Base-by-base conservation (phyloP, 495 filamentous ascomycete genomes). In the Podospora anserina region DNA sequence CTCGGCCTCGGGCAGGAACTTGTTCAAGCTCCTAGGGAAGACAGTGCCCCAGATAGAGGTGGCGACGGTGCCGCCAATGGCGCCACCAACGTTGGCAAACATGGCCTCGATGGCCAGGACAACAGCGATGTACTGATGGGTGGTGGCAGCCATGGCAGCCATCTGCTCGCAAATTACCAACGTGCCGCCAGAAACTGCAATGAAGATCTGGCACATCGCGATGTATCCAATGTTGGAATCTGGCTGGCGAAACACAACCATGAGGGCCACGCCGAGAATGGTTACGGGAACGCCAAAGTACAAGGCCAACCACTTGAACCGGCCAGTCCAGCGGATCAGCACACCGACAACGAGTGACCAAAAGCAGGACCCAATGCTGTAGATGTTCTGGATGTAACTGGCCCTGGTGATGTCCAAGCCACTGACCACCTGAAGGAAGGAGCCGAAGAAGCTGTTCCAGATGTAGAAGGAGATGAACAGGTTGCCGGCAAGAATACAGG, bases 171-270 rank as follows among this genome's bases (percentile, higher is more conserved):
- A 80, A 71, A 92, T 87, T 63, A 91, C 85, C 18, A 84, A 76
- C 28, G 79, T 78, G 27, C 84, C 84, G 28, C 89, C 90, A 16
- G 83, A 81, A 64, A 94, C 86, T 30, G 90, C 88, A 71, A 93
- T 91, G 78, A 92, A 89, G 75, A 93, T 91, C 77, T 93, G 90
- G 71, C 86, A 89, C 88, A 92, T 91, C 77, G 92, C 80, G 20
- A 93, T 78, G 75, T 88, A 91, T 27, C 88, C 90, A 60, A 92
- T 81, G 61, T 82, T 72, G 19, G 78, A 76, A 39, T 83, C 79
- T 2, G 81, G 77, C 65, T 86, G 79, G 23, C 72, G 70, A 64
- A 73, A 73, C 16, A 56, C 28, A n/a, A 62, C 49, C 85, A 93
- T 88, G n/a, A 93, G 82, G 3, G 88, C 90, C 11, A 88, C 82